These are phyloP conservation scores for Zygosaccharomyces pseudobailii DNA, from an alignment of 1,139 yeast species.

Conservation along the genomic window DNA sequence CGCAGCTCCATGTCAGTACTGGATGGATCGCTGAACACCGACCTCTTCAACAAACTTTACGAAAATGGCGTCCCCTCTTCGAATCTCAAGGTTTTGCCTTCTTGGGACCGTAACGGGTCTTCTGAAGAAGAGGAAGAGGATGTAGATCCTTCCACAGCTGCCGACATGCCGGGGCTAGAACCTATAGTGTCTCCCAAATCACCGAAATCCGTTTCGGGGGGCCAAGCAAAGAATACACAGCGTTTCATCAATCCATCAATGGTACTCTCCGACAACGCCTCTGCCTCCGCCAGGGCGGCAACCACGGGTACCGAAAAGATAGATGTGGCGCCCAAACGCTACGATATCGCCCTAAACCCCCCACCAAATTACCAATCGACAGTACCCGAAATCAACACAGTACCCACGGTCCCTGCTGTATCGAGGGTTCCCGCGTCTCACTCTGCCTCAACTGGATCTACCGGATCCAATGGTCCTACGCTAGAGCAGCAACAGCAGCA, in stretches of 20 bases:
- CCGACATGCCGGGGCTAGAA: constrained; percentile 8
- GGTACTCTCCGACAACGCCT: constrained; percentile 24
- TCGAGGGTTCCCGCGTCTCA: background rate
- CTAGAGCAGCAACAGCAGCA: background rate
- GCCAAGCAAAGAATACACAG: constrained; percentile 6
- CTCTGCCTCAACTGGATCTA: background rate
- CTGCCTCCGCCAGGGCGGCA: constrained; percentile 20
- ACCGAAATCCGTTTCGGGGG: constrained; percentile 10
- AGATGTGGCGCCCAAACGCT: constrained; percentile 10
- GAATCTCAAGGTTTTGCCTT: constrained; percentile 10
- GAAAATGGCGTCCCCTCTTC: constrained; percentile 10
- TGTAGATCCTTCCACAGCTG: constrained; percentile 8
- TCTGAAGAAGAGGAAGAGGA: constrained; percentile 1
- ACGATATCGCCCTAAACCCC: constrained; percentile 12
- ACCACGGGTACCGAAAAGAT: constrained; percentile 17
- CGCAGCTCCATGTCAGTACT: constrained; percentile 24
- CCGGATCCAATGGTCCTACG: background rate
- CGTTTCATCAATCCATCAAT: constrained; percentile 28
- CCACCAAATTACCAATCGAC: background rate
- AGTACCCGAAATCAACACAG: background rate
- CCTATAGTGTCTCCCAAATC: constrained; percentile 14
- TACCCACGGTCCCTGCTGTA: background rate
- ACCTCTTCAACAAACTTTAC: constrained; percentile 21
- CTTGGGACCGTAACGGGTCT: background rate
- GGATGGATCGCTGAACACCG: constrained; percentile 18